Evolutionary conservation across 257 asterid genomes (phyloP).

Genomic region (Voacanga thouarsii): DNA sequence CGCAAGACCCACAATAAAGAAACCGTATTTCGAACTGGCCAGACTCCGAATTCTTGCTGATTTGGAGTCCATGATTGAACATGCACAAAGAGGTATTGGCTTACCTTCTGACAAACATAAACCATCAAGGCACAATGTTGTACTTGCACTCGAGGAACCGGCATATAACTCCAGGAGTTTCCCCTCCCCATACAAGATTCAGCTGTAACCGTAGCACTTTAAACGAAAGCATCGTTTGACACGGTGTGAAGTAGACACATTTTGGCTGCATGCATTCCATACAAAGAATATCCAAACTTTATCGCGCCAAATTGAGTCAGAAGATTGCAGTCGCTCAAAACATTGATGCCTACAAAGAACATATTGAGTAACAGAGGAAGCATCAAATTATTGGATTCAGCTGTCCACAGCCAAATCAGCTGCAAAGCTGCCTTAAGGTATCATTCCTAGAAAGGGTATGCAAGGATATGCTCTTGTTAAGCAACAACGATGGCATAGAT

Average conservation of each 20-base stretch:
- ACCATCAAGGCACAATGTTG: not conserved
- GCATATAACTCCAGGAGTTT: not conserved
- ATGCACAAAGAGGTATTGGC: not conserved
- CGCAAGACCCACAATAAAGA: constrained; percentile 18
- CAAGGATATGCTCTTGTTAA: not conserved
- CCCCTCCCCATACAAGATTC: not conserved
- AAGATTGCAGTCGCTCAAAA: not conserved
- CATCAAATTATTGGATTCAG: not conserved
- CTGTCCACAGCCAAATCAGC: too few relatives aligned
- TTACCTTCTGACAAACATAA: not conserved
- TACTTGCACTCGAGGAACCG: not conserved
- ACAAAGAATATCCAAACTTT: not conserved
- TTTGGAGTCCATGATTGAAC: constrained; percentile 4
- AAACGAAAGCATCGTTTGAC: too few relatives aligned
- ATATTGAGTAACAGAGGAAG: not conserved
- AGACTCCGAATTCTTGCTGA: not conserved
- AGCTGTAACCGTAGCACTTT: not conserved
- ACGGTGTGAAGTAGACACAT: not conserved
- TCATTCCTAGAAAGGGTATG: not conserved
- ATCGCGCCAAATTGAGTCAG: not conserved
- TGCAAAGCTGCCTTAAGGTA: not conserved
- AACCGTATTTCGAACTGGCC: not conserved
- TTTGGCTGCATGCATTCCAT: not conserved
- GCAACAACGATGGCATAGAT: not conserved
- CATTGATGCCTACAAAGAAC: not conserved